phyloP scores from a whole-genome alignment of 2,329 filamentous ascomycete species.

The Epichloe glyceriae region DNA sequence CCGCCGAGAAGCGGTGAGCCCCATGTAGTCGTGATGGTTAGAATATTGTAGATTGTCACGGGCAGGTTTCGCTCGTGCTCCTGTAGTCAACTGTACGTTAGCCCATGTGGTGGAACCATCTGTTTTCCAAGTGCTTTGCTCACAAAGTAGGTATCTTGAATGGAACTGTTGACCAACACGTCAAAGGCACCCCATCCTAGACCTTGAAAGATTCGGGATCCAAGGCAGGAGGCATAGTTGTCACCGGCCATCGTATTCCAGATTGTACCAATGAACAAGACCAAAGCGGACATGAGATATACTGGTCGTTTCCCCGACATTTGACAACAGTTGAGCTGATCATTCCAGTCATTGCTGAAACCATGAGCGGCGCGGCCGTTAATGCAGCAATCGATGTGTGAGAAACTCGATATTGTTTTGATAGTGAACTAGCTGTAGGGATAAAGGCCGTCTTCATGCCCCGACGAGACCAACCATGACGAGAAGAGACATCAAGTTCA shows the following conservation, averaged over 20 bases:
- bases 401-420: conserved; percentile 28
- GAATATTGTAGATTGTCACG: conserved; percentile 30
- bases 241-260: conserved; percentile 34
- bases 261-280: conserved; percentile 35
- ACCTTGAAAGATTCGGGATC: conserved; percentile 40
- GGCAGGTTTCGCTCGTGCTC: conserved; percentile 38
- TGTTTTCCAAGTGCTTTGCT: conserved; percentile 11
- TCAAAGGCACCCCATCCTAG: conserved; percentile 48
- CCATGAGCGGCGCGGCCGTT: conserved; percentile 39
- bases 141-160: conserved; percentile 46
- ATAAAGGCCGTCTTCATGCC: conserved; percentile 43
- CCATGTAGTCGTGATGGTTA: conserved; percentile 36
- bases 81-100: conserved; percentile 11
- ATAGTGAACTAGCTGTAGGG: conserved; percentile 31
- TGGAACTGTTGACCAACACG: conserved; percentile 35
- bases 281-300: conserved; percentile 32
- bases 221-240: conserved; percentile 34
- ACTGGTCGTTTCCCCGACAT: conserved; percentile 38
- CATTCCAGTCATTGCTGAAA: conserved; percentile 34
- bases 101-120: background rate
- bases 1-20: conserved; percentile 42
- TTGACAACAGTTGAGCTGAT: conserved; percentile 29
- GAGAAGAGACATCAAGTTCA: conserved; percentile 33
- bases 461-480: conserved; percentile 32
- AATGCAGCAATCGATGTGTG: conserved; percentile 35